A percentile compares a stretch with the other conserved stretches of the same genome.
Evolutionary conservation across 768 basidiomycete genomes (phyloP).

Genomic region (Kwoniella shandongensis): DNA sequence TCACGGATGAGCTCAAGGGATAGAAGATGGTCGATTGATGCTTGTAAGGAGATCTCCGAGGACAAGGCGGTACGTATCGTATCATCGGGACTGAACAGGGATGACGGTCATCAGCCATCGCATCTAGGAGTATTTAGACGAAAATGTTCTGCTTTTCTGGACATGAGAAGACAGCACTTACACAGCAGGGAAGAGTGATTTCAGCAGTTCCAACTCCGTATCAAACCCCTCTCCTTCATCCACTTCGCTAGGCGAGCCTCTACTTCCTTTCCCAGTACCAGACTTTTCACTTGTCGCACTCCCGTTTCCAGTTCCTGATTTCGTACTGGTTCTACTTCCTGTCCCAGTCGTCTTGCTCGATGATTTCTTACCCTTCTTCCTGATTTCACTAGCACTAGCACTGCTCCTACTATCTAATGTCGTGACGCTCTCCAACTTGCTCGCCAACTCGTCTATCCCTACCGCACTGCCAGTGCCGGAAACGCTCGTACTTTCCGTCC

Average conservation of each 20-base stretch:
- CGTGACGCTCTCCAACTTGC: neutral
- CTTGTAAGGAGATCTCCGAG: constrained; percentile 24
- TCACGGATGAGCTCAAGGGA: constrained; percentile 43
- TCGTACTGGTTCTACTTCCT: neutral
- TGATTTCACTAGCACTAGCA: neutral
- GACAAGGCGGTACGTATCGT: constrained; percentile 16
- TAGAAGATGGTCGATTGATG: constrained; percentile 46
- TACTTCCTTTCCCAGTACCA: constrained; percentile 1
- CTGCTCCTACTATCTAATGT: neutral
- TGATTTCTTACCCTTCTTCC: neutral
- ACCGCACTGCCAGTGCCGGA: neutral
- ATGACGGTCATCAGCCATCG: neutral
- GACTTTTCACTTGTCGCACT: neutral
- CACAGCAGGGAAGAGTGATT: constrained; percentile 33
- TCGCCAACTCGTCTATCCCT: constrained; percentile 11
- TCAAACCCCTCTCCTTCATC: constrained; percentile 8
- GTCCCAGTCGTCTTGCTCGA: too few relatives aligned
- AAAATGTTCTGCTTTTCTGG: too few relatives aligned
- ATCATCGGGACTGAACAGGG: constrained; percentile 10
- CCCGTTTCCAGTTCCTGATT: neutral
- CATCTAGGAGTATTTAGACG: constrained; percentile 2
- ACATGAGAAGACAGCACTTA: constrained; percentile 21
- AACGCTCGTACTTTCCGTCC: constrained; percentile 14
- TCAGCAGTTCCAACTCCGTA: constrained; percentile 34
- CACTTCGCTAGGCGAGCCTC: neutral